Evolutionary conservation across 305 asterid genomes (phyloP), one percentile per base, ranked within the genome.

Genomic region (Lippia alba): DNA sequence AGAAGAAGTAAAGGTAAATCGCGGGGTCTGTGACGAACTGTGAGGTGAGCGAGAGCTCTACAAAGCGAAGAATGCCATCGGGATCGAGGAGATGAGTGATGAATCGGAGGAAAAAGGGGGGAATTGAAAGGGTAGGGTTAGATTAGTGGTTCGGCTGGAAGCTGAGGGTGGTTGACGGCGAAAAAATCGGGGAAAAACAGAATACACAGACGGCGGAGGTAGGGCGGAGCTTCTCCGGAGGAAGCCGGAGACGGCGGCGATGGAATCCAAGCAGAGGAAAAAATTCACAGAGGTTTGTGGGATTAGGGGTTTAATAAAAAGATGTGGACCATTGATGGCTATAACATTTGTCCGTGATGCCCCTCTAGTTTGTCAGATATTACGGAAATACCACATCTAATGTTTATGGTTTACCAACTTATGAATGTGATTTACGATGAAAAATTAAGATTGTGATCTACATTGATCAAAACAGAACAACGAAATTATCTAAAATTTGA

Each of bases 1-100:
- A 12, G 4, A 85, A 77, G 75, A 81, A 53, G 76, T 66, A 69
- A 68, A 75, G 74, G 77, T 80, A 81, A 87, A 90, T 84, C 16
- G 77, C 76, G 64, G 80, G 82, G 64, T 81, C 73, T 62, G 75
- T 18, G 72, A 74, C 1, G 46, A 61, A 62, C 73, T 64, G 72
- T 12, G 82, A 73, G 74, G 61, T 56, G 49, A 71, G 77, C 6
- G 59, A 69, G 77, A 78, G 30, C 70, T 61, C 86, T 84, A 85
- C 8, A 56, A 71, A 24, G 58, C 70, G 20, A 70, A 71, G 14
- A 78, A 77, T 0, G 59, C 57, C 90, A 84, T 81, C 64, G 80
- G 56, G 36, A 70, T 45, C 6, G 74, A 81, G 41, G 0, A 76
- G 32, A 78, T 66, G 89, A 79, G 87, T 53, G 74, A 57, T 51